Conservation (phyloP, 768 basidiomycete genomes). For the Solioccasus polychromus region DNA sequence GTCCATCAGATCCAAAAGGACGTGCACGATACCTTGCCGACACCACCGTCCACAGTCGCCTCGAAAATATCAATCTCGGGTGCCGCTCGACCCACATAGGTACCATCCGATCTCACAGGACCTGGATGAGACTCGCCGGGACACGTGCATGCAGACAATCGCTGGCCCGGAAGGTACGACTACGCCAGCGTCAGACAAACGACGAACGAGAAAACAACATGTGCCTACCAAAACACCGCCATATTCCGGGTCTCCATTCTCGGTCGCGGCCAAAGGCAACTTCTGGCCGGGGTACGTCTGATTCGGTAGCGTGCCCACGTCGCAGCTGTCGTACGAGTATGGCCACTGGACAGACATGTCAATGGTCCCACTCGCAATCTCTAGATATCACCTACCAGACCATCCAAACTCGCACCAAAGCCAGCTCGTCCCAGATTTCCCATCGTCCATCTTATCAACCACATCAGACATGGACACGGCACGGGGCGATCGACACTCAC, state of each 20-base stretch:
- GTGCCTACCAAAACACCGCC: conserved; percentile 24
- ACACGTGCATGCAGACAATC: conserved; percentile 58
- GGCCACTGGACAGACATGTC: conserved; percentile 41
- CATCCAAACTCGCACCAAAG: conserved; percentile 56
- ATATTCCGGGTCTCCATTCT: conserved; percentile 36
- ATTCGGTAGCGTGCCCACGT: conserved; percentile 75
- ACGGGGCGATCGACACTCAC: conserved; percentile 18
- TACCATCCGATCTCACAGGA: conserved; percentile 45
- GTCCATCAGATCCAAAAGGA: background rate
- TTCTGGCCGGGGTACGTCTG: conserved; percentile 53
- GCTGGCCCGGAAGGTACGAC: conserved; percentile 55
- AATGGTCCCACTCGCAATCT: background rate
- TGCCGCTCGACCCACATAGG: conserved; percentile 50
- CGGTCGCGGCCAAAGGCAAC: conserved; percentile 42
- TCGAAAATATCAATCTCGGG: conserved; percentile 64
- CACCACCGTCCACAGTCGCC: conserved; percentile 35
- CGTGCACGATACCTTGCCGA: conserved; percentile 33
- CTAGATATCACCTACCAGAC: conserved; percentile 47
- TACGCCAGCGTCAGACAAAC: conserved; percentile 8
- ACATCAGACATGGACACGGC: conserved; percentile 6
- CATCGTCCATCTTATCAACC: conserved; percentile 46
- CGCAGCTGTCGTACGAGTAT: conserved; percentile 59
- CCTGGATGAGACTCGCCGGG: conserved; percentile 56
- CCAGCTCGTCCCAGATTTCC: conserved; percentile 52
- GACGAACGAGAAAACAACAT: background rate